These are phyloP conservation scores for Aegilops umbellulata DNA, from an alignment of 176 grass and related monocot genomes.

Conservation along the genomic window DNA sequence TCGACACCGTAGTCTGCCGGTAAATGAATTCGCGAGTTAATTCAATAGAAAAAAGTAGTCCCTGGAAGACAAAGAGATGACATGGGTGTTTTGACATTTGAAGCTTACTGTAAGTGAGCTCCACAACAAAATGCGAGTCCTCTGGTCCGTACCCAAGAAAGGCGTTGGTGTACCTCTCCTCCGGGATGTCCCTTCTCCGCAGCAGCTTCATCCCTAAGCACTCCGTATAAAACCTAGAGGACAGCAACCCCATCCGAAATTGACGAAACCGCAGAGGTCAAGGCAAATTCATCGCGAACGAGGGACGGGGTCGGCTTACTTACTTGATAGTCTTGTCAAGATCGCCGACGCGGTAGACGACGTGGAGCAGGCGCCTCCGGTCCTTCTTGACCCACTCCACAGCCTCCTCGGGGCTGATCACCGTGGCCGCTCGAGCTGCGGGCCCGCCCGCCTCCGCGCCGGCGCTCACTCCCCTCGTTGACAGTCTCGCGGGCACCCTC, in stretches of 20 bases:
- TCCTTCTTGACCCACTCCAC: slow-evolving; percentile 85
- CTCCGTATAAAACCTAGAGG: slow-evolving; percentile 87
- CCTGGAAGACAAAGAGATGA: background rate
- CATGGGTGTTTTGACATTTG: background rate
- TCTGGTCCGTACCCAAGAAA: slow-evolving; percentile 96
- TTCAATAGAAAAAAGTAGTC: background rate
- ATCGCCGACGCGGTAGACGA: slow-evolving; percentile 93
- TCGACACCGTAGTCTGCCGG: slow-evolving; percentile 90
- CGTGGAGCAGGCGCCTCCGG: slow-evolving; percentile 77
- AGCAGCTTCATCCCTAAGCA: slow-evolving; percentile 91
- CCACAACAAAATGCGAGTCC: slow-evolving; percentile 87
- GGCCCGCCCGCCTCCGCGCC: slow-evolving; percentile 32
- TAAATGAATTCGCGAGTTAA: slow-evolving; percentile 5
- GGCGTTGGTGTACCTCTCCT: slow-evolving; percentile 96
- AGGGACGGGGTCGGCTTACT: slow-evolving; percentile 21
- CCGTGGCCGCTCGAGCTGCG: slow-evolving; percentile 36
- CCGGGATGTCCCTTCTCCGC: slow-evolving; percentile 79
- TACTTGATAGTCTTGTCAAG: slow-evolving; percentile 89
- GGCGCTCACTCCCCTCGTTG: slow-evolving; percentile 41
- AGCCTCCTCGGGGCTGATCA: slow-evolving; percentile 55
- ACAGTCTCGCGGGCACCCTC: slow-evolving; percentile 39
- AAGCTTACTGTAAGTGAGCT: slow-evolving; percentile 93
- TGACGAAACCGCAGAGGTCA: background rate
- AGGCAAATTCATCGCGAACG: background rate
- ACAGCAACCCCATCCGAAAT: background rate